These are phyloP conservation scores for Nemania abortiva DNA, from an alignment of 2,329 filamentous ascomycete species.

Conservation along the genomic window DNA sequence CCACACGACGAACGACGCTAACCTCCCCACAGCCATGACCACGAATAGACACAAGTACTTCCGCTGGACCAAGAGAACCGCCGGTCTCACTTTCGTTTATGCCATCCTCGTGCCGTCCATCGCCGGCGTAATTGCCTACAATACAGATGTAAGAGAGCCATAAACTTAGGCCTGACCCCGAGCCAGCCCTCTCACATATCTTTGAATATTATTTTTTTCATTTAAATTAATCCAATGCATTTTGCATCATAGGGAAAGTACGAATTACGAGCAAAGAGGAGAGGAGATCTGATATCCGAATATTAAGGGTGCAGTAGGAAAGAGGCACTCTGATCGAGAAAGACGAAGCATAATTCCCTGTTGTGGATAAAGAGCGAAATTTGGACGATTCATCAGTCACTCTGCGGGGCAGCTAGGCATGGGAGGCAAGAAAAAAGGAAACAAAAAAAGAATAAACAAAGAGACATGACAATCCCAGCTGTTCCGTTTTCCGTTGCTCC, in stretches of 20 bases:
- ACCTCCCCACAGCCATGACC: slow-evolving; percentile 74
- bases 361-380: slow-evolving; percentile 30
- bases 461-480: not conserved
- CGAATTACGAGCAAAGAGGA: slow-evolving; percentile 87
- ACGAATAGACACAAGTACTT: slow-evolving; percentile 93
- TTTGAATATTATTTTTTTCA: no score
- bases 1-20: not conserved
- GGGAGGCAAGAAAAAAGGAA: not conserved
- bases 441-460: no score
- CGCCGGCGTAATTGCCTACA: slow-evolving; percentile 78
- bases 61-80: slow-evolving; percentile 89
- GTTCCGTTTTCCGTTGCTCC: not conserved
- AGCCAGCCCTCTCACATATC: no score
- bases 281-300: slow-evolving; percentile 85
- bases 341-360: slow-evolving; percentile 2
- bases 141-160: slow-evolving; percentile 80
- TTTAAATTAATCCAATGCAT: not conserved
- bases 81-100: slow-evolving; percentile 83
- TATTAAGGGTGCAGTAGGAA: slow-evolving; percentile 63
- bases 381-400: not conserved
- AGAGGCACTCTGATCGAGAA: not conserved
- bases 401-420: not conserved
- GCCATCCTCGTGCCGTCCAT: slow-evolving; percentile 77
- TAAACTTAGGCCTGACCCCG: not conserved
- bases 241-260: slow-evolving; percentile 77